Percentiles rank a stretch among this genome's conserved stretches.
phyloP scores from a whole-genome alignment of 2,329 filamentous ascomycete genomes.

The Allantophomopsis lycopodina region DNA sequence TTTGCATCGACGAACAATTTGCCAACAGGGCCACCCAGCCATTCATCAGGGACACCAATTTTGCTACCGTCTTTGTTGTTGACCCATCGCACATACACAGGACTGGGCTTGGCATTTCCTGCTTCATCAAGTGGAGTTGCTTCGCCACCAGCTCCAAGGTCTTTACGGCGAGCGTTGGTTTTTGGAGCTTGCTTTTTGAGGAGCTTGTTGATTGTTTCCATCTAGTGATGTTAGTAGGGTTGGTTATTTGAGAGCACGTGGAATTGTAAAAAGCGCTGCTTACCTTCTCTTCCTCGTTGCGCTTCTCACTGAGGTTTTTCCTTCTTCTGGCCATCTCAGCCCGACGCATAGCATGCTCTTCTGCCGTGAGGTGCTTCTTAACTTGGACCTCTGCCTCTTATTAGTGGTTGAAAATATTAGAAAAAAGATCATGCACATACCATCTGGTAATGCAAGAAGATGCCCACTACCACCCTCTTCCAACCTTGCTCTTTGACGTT shows the following conservation, averaged over 20 bases:
- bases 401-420: constrained; percentile 6
- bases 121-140: constrained; percentile 31
- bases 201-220: constrained; percentile 84
- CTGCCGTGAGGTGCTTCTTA: constrained; percentile 59
- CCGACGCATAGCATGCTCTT: constrained; percentile 59
- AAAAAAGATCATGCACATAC: constrained; percentile 5
- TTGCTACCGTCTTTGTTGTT: constrained; percentile 50
- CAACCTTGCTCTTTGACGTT: constrained; percentile 47
- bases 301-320: constrained; percentile 63
- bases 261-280: constrained; percentile 3
- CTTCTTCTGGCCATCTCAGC: constrained; percentile 61
- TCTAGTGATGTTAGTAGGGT: constrained; percentile 29
- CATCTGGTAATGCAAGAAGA: constrained; percentile 28
- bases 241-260: too few relatives aligned
- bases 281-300: constrained; percentile 68
- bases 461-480: constrained; percentile 32
- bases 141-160: constrained; percentile 27
- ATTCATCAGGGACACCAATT: constrained; percentile 53
- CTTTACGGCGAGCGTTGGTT: constrained; percentile 34
- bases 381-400: constrained; percentile 44
- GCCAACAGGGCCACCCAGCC: constrained; percentile 50
- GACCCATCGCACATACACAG: constrained; percentile 57
- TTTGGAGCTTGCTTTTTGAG: constrained; percentile 78
- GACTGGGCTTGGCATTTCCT: constrained; percentile 34
- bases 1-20: constrained; percentile 32